Base-by-base conservation (phyloP, 2,329 filamentous ascomycete species). In the Colletotrichum cordylinicola region DNA sequence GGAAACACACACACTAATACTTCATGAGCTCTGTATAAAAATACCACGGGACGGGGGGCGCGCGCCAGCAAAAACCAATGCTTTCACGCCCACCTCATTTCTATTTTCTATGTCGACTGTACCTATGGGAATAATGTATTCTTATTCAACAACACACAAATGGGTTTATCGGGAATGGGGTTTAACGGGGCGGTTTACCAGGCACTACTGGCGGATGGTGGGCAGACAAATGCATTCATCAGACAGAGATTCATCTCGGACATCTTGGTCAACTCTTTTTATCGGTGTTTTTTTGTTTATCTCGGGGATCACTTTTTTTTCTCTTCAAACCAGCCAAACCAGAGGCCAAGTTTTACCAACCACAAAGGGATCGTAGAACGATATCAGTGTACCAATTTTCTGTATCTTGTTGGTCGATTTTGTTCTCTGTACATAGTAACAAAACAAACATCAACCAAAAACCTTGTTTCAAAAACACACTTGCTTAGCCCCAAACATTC, bases 361-460 rank as follows among this genome's bases (percentile, higher is more conserved):
- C 61, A 67, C 64, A 73, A 33, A 60, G 60, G 71, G 66, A 67
- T 65, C 71, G 74, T 70, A 75, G 74, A 76, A 70, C 74, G 71
- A 56, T 37, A 70, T 76, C 66, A 76, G 70, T 75, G 74, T 75
- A 76, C 21, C 64, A 72, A 62, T 18, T 70, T 21, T 69, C n/a
- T 35, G 21, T 62, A 31, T 21, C 15, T 15, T 66, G 9, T 43
- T 15, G 29, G 27, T 62, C 35, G 67, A 27, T 48, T 62, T 70
- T 70, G 58, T 70, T 70, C 67, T 62, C 35, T 70, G 67, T 70
- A 70, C 18, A 70, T 70, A 70, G 33, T 52, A 62, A 52, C 56
- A 31, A 58, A 56, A 72, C 29, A 72, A 67, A 43, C 8, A 72
- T 67, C 33, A 58, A 48, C 62, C 70, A 67, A 62, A 35, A 60